phyloP scores from a whole-genome alignment of 2,329 filamentous ascomycete genomes.

The Cordyceps cicadae region DNA sequence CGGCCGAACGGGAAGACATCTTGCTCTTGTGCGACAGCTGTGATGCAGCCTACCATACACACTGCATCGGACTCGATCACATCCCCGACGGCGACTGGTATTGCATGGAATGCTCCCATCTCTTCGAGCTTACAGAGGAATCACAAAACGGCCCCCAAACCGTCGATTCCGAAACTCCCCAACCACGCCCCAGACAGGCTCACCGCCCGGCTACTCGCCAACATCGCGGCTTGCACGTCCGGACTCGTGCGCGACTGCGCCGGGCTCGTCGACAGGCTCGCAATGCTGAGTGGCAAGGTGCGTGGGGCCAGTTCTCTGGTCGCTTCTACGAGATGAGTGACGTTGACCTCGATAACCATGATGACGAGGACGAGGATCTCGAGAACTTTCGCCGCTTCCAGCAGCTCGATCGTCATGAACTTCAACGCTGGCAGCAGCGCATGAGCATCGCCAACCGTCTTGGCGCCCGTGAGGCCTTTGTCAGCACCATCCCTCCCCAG shows the following conservation, averaged over 20 bases:
- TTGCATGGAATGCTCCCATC: constrained; percentile 69
- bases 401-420: constrained; percentile 49
- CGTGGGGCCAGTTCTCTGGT: constrained; percentile 61
- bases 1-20: constrained; percentile 71
- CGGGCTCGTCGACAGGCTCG: constrained; percentile 54
- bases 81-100: constrained; percentile 80
- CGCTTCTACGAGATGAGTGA: constrained; percentile 51
- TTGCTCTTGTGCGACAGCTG: constrained; percentile 88
- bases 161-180: constrained; percentile 21
- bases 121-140: constrained; percentile 32
- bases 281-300: constrained; percentile 78
- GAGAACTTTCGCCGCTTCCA: constrained; percentile 47
- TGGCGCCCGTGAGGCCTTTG: constrained; percentile 66
- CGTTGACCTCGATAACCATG: constrained; percentile 32
- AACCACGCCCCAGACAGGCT: constrained; percentile 19
- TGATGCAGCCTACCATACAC: constrained; percentile 81
- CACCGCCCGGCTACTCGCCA: constrained; percentile 26
- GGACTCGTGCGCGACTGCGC: constrained; percentile 51
- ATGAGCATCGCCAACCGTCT: constrained; percentile 74
- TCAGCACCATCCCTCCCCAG: constrained; percentile 46
- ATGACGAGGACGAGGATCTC: constrained; percentile 63
- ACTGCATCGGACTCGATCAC: constrained; percentile 75
- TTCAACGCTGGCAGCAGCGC: constrained; percentile 72
- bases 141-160: constrained; percentile 25
- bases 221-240: constrained; percentile 30